Conservation (phyloP, 208 protist species). For the Naegleria fowleri region DNA sequence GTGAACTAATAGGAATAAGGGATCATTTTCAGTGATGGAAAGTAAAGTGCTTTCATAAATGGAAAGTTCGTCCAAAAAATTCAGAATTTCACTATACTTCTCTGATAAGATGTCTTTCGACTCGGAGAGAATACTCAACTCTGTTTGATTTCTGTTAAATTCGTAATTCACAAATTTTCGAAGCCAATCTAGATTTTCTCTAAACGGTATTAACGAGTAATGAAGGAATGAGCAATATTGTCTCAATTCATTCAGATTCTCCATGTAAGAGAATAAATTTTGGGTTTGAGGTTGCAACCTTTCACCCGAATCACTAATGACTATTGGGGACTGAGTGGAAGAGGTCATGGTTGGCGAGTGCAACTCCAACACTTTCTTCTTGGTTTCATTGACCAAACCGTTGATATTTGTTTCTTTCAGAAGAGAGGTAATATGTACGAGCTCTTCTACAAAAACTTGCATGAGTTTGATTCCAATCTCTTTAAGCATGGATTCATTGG, state of each 20-base stretch:
- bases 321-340: background rate
- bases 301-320: no score
- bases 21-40: background rate
- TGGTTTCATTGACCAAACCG: background rate
- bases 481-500: background rate
- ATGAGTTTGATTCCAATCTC: background rate
- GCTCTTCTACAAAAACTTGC: background rate
- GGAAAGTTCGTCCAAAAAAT: background rate
- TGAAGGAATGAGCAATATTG: background rate
- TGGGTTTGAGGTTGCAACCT: no score
- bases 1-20: background rate
- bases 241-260: background rate
- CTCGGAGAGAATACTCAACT: background rate
- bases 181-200: background rate
- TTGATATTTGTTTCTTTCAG: background rate
- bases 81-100: background rate
- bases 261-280: background rate
- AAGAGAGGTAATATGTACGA: background rate
- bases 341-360: background rate
- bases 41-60: background rate
- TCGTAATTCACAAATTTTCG: background rate
- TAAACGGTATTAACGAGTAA: background rate
- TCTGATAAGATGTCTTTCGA: background rate
- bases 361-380: background rate
- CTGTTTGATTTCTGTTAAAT: background rate